These are phyloP conservation scores for Rhizopus delemar DNA, from an alignment of 371 early-diverging fungal species.

Conservation along the genomic window DNA sequence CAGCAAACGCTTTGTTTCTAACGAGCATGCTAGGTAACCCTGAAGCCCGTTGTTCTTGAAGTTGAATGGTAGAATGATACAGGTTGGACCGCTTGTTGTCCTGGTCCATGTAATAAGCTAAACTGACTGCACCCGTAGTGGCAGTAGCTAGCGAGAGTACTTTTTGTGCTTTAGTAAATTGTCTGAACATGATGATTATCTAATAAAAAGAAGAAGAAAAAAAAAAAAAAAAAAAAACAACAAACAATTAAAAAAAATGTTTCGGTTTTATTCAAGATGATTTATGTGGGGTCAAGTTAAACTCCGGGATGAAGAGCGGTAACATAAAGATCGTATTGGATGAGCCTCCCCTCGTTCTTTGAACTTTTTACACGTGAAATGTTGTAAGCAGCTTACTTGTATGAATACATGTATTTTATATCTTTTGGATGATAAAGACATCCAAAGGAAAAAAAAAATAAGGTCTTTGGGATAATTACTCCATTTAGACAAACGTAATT, in stretches of 20 bases:
- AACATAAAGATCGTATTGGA: too few relatives aligned
- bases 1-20: slow-evolving; percentile 43
- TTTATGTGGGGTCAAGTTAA: too few relatives aligned
- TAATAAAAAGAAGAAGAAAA: slow-evolving; percentile 2
- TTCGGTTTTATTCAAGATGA: too few relatives aligned
- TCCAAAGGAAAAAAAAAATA: too few relatives aligned
- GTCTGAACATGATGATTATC: slow-evolving; percentile 43
- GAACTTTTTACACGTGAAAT: too few relatives aligned
- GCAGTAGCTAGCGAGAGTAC: slow-evolving; percentile 30
- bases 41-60: slow-evolving; percentile 22
- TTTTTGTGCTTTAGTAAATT: slow-evolving; percentile 43
- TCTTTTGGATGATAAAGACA: too few relatives aligned
- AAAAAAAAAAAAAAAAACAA: slow-evolving; percentile 9
- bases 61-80: slow-evolving; percentile 14
- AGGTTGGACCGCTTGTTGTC: slow-evolving; percentile 12
- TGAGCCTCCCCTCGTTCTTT: too few relatives aligned
- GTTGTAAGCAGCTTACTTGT: too few relatives aligned
- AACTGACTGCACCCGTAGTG: slow-evolving; percentile 36
- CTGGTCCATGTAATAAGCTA: slow-evolving; percentile 32
- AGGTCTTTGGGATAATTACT: too few relatives aligned
- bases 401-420: too few relatives aligned
- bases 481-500: too few relatives aligned
- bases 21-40: slow-evolving; percentile 18
- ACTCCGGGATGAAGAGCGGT: too few relatives aligned
- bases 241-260: slow-evolving; percentile 2